Conservation (phyloP, 768 basidiomycete species). For the Ramaria sp. region DNA sequence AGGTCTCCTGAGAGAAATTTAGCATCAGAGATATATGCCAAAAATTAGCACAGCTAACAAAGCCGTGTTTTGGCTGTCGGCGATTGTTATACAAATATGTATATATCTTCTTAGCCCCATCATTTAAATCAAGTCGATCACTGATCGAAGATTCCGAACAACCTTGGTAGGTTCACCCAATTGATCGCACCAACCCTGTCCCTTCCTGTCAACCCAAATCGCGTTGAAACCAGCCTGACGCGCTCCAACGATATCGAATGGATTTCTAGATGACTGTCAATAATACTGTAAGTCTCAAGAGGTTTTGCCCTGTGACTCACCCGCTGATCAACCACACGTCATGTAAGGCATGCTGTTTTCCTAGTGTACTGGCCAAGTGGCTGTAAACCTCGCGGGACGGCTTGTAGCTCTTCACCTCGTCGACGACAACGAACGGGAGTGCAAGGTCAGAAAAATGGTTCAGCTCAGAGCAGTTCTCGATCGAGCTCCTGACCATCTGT, state of each 20-base stretch:
- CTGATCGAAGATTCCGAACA: conserved; percentile 13
- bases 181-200: conserved; percentile 18
- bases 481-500: conserved; percentile 18
- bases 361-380: conserved; percentile 12
- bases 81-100: no score
- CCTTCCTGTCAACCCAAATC: conserved; percentile 20
- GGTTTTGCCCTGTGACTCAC: conserved; percentile 13
- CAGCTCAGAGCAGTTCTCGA: conserved; percentile 6
- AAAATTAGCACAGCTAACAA: no score
- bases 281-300: background rate
- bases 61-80: no score
- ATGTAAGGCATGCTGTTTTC: conserved; percentile 10
- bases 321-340: conserved; percentile 23
- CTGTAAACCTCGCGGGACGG: conserved; percentile 18
- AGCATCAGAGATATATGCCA: no score
- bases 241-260: conserved; percentile 23
- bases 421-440: conserved; percentile 13
- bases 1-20: no score
- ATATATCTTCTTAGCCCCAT: no score
- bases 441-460: background rate
- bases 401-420: conserved; percentile 17
- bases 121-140: no score
- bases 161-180: conserved; percentile 11
- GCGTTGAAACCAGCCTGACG: conserved; percentile 16
- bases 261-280: conserved; percentile 16